phyloP scores from a whole-genome alignment of 164 flowering plant species.

The Taxillus chinensis region DNA sequence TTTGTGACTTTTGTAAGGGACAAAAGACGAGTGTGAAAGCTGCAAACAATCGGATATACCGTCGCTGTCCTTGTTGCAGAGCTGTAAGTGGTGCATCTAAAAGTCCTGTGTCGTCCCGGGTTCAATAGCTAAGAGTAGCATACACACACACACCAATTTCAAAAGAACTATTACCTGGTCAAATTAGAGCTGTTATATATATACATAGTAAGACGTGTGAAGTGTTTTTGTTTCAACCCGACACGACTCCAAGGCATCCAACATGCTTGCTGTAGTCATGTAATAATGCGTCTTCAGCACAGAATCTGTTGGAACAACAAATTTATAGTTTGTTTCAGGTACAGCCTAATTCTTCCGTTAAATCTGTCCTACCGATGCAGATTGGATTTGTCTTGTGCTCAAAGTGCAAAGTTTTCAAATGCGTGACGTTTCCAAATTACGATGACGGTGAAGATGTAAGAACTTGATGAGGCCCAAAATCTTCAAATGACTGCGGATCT shows the following conservation, averaged over 20 bases:
- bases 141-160: no score
- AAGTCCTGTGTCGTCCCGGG: background rate
- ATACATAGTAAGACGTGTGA: no score
- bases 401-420: slow-evolving; percentile 74
- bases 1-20: slow-evolving; percentile 83
- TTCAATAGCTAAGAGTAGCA: background rate
- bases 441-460: slow-evolving; percentile 25
- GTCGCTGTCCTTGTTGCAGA: slow-evolving; percentile 88
- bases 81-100: slow-evolving; percentile 45
- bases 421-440: slow-evolving; percentile 56
- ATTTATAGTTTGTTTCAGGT: background rate
- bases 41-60: slow-evolving; percentile 55
- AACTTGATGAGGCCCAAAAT: background rate
- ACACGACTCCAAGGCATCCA: background rate
- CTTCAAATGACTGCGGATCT: background rate
- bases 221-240: background rate
- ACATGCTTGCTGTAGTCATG: no score
- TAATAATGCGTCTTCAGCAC: no score
- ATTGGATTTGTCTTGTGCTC: slow-evolving; percentile 58
- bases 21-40: slow-evolving; percentile 78
- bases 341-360: background rate
- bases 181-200: no score
- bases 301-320: background rate
- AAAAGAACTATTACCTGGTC: no score
- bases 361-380: slow-evolving; percentile 28